Percentiles rank a stretch among this genome's conserved stretches.
Conservation (phyloP, 768 basidiomycete genomes). For the Mycena sanguinolenta region DNA sequence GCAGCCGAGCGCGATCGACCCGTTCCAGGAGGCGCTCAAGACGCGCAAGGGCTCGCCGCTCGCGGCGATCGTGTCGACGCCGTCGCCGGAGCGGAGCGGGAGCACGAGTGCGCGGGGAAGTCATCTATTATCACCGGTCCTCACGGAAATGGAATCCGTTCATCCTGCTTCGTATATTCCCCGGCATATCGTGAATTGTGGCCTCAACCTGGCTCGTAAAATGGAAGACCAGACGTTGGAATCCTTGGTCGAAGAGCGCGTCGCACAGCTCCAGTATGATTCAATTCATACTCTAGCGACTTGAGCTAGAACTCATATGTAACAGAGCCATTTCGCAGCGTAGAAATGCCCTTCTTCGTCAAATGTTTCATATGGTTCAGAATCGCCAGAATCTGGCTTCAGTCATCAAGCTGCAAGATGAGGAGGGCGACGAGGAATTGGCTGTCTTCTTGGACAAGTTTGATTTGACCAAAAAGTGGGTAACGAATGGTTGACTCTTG, state of each 20-base stretch:
- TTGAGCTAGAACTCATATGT: constrained; percentile 23
- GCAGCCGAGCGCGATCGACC: constrained; percentile 82
- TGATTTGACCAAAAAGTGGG: constrained; percentile 56
- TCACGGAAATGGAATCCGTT: constrained; percentile 3
- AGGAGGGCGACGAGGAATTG: constrained; percentile 57
- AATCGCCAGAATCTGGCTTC: constrained; percentile 62
- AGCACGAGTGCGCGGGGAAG: constrained; percentile 64
- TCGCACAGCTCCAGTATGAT: constrained; percentile 59
- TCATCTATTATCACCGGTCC: too few relatives aligned
- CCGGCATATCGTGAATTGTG: not conserved
- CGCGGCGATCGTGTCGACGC: constrained; percentile 57
- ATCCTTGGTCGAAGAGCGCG: constrained; percentile 57
- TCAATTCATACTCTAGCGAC: constrained; percentile 1
- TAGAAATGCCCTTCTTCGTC: constrained; percentile 77
- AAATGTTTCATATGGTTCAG: constrained; percentile 78
- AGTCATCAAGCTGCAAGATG: constrained; percentile 53
- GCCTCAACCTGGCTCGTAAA: constrained; percentile 12
- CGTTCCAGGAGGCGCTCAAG: constrained; percentile 87
- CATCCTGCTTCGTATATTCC: not conserved
- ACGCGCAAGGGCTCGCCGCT: constrained; percentile 70
- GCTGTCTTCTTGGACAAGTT: constrained; percentile 68
- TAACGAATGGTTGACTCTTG: constrained; percentile 1
- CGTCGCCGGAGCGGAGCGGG: constrained; percentile 52
- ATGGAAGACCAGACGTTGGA: constrained; percentile 45
- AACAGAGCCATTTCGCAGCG: constrained; percentile 71